Base-by-base conservation (phyloP, 345 rosid species). In the Limnanthes douglasii region DNA sequence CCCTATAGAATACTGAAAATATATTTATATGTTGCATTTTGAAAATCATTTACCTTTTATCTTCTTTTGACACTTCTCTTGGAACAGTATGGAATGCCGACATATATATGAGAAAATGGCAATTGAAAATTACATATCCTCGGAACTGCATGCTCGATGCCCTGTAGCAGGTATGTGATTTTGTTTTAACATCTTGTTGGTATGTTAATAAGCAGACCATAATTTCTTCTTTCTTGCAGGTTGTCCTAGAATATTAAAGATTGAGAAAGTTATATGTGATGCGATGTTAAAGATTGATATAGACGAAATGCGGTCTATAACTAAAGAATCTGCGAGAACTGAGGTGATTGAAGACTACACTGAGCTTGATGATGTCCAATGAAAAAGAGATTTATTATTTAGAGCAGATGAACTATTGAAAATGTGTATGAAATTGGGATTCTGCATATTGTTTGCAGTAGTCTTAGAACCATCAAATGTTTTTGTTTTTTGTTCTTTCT, bases 281-380 rank as follows among this genome's bases (percentile, higher is more conserved):
- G 55, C 75, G 2, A 41, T 68, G 47, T 64, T 90, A 46, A 63
- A 29, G 20, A 34, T 54, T 24, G 95, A 90, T 47, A 80, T 90
- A 4, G 86, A 72, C 20, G 94, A 84, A 51, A 17, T 74, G 64
- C 69, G 82, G n/a, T 23, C 66, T 1, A 41, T 28, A 53, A 67
- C 50, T 32, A 73, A 56, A 48, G 62, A 69, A 48, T 31, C 53
- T 45, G 59, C 43, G 5, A 48, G 56, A 14, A 34, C 68, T 1
- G 67, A 62, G 13, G 63, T 54, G 5, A 57, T 90, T 7, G 93
- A 90, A 70, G 98, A 84, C 61, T 72, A 70, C 51, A 90, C 98
- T 16, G 72, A 32, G 15, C 43, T 45, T 15, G 54, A 53, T 11
- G 57, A 41, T 14, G 65, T n/a, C n/a, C n/a, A n/a, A n/a, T n/a